Conservation (phyloP, 352 stramenopile genomes). For the Pythium biforme region DNA sequence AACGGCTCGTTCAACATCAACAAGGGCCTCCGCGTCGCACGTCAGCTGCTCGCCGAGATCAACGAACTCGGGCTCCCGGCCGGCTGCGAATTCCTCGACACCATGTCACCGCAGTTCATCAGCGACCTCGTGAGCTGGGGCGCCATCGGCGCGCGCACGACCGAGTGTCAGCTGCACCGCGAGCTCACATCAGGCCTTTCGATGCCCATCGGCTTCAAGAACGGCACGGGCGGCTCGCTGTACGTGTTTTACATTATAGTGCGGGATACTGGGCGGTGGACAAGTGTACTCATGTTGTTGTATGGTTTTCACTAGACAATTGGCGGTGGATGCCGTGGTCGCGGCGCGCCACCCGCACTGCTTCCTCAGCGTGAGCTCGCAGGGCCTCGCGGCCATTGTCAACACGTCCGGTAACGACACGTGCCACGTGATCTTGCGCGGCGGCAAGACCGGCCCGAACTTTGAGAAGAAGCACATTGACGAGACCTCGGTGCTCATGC, state of each 20-base stretch:
- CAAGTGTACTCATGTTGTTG: neutral
- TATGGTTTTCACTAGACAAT: constrained; percentile 33
- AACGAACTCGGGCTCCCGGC: constrained; percentile 85
- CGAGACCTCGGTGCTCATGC: constrained; percentile 71
- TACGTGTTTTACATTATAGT: constrained; percentile 19
- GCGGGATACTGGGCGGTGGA: neutral
- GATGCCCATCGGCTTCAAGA: constrained; percentile 92
- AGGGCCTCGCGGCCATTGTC: constrained; percentile 86
- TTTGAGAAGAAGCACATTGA: constrained; percentile 85
- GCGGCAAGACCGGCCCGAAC: constrained; percentile 83
- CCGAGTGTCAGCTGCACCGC: constrained; percentile 88
- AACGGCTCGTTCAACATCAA: constrained; percentile 92
- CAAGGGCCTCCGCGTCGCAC: constrained; percentile 83
- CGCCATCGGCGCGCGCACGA: constrained; percentile 89
- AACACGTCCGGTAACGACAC: constrained; percentile 85
- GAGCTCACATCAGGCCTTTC: constrained; percentile 88
- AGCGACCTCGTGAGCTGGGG: constrained; percentile 88
- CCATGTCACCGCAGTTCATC: constrained; percentile 91
- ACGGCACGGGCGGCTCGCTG: constrained; percentile 84
- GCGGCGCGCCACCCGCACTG: constrained; percentile 82
- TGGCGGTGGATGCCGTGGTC: constrained; percentile 84
- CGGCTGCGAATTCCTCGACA: constrained; percentile 89
- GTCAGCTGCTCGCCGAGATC: constrained; percentile 80
- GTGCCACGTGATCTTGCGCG: constrained; percentile 89
- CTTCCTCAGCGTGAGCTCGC: constrained; percentile 87